Evolutionary conservation across 1,139 yeast genomes (phyloP).

Genomic region (Tardiomyces blankii): DNA sequence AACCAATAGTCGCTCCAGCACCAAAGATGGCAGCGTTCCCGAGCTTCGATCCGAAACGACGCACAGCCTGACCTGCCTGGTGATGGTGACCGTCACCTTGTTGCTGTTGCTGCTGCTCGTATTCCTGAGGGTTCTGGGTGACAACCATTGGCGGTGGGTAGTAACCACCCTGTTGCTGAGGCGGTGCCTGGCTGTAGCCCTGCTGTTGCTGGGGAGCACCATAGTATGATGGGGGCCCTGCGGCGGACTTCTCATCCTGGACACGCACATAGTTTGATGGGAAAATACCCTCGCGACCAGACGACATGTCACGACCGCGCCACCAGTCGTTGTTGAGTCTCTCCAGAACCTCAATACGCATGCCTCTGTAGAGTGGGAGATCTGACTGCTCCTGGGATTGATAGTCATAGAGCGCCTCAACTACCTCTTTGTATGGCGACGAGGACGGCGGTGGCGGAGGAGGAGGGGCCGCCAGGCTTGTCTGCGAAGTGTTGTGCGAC

Average conservation of each 20-base stretch:
- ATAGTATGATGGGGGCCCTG: constrained; percentile 5
- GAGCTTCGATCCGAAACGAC: constrained; percentile 68
- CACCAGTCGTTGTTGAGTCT: constrained; percentile 85
- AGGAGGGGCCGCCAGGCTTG: constrained; percentile 4
- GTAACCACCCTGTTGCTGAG: constrained; percentile 11
- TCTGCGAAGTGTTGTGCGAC: constrained; percentile 4
- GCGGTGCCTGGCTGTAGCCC: constrained; percentile 6
- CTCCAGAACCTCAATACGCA: constrained; percentile 56
- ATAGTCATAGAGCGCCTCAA: constrained; percentile 65
- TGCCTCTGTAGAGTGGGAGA: constrained; percentile 52
- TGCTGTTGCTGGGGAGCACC: constrained; percentile 18
- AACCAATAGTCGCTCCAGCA: constrained; percentile 94
- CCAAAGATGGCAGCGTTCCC: constrained; percentile 94
- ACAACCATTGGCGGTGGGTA: constrained; percentile 13
- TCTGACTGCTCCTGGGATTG: constrained; percentile 64
- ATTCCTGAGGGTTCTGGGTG: constrained; percentile 21
- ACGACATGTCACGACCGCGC: constrained; percentile 51
- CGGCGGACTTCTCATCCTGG: constrained; percentile 1
- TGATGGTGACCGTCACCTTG: constrained; percentile 18
- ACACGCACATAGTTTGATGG: constrained; percentile 72
- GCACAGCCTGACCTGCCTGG: constrained; percentile 31
- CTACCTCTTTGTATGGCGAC: constrained; percentile 27
- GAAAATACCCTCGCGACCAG: constrained; percentile 64
- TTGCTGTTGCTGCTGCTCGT: constrained; percentile 19
- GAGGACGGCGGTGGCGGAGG: constrained; percentile 15